Base-by-base conservation (phyloP, 2,329 filamentous ascomycete genomes). In the Fusarium falciforme region DNA sequence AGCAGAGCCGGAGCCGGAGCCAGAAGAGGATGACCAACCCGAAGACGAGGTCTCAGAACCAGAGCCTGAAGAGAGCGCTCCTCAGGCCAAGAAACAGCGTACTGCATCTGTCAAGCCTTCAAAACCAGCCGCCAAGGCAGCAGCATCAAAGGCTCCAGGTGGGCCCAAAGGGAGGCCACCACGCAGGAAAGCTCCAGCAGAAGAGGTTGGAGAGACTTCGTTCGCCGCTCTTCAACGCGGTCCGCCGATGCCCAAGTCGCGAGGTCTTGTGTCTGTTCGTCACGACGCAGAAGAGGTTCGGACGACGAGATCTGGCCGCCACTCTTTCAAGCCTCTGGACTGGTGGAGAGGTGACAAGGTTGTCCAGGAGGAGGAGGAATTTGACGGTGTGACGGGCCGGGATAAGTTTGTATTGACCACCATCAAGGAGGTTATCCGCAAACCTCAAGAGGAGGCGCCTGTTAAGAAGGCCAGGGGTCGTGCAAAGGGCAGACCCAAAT, bases 261-360 rank as follows among this genome's bases (percentile, higher is more conserved):
- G 88, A 22, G 88, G 89, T 2, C 83, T 91, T 12, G 85, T 90
- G 27, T 89, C 88, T 60, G 80, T 86, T 61, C 86, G 87, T 47
- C 84, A 84, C 35, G 85, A 85, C 10, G 81, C 84, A 1, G 87
- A 91, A 62, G 85, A 83, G 29, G 85, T 89, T 71, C 86, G 86
- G 33, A 89, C 87, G 52, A 93, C 92, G 60, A 91, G 94, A 63
- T 96, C 93, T 14, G 95, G 94, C 3, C 90, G 96, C 66, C 90
- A 91, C 61, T 94, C 93, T 11, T 92, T 94, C 71, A 90, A 90
- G 69, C 96, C 95, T 1, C 84, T 98, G 36, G 91, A 94, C 29
- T 97, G 89, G 80, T 98, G 96, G 96, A 91, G 91, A 77, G 95
- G 95, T 74, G 96, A 98, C 80, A 90, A 89, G 63, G 90, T 93